Base-by-base conservation (phyloP, 179 eudicot genomes). In the Monotropa hypopitys region DNA sequence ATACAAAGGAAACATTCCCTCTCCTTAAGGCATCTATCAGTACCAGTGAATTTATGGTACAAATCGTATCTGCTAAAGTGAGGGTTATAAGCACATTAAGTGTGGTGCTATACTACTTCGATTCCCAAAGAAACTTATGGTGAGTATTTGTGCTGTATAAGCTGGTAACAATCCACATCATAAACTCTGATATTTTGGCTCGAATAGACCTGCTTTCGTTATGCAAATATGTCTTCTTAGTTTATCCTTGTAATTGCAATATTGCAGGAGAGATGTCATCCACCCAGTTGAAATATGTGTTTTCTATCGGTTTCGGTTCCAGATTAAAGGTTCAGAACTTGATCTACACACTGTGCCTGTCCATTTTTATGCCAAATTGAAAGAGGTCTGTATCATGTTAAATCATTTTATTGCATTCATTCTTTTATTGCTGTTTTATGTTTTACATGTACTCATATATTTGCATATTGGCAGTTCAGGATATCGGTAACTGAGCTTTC, bases 181-280 rank as follows among this genome's bases (percentile, higher is more conserved):
- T 47, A 5, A 42, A 43, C n/a, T 47, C n/a, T 65, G 30, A 49
- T 33, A 76, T 66, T 61, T 76, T 65, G 38, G 63, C 79, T 76
- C 28, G 35, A 16, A 23, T 28, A 45, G 18, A 67, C 45, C 35
- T 71, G 26, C 76, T 59, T 70, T 63, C 12, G 30, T 33, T 15
- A 21, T 46, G 5, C 32, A 26, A 54, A 43, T 67, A 43, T 46
- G 35, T 78, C 47, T 47, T 54, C 33, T 42, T 49, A 62, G 8
- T 61, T 45, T 76, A 47, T 53, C 12, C 47, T 47, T 30, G 80
- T 57, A 26, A 77, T 72, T 77, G 68, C 72, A 51, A 49, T 69
- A 78, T 80, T 84, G 84, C 89, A 96, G 99, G 99, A 87, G 81
- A 82, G 92, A 94, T 42, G 83, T 93, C 68, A 81, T 92, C 75